Evolutionary conservation across 83 land plant species (phyloP).

Genomic region (Picea engelmannii): DNA sequence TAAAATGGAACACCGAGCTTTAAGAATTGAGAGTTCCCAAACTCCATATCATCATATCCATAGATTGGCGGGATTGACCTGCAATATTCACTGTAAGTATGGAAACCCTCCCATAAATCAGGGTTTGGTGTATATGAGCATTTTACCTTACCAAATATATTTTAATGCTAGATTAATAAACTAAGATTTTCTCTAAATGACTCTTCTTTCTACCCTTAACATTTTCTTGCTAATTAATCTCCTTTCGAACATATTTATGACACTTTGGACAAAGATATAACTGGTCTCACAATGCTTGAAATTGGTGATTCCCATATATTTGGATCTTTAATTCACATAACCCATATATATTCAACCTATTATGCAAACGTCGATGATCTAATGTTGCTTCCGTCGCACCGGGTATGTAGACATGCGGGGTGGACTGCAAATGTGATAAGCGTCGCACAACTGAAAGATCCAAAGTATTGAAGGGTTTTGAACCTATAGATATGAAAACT

Average conservation of each 20-base stretch:
- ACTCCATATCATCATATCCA: too few relatives aligned
- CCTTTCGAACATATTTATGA: constrained; percentile 58
- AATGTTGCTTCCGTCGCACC: background rate
- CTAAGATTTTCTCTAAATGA: too few relatives aligned
- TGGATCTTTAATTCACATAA: constrained; percentile 51
- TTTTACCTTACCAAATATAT: too few relatives aligned
- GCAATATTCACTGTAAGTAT: too few relatives aligned
- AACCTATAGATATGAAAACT: too few relatives aligned
- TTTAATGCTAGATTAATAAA: too few relatives aligned
- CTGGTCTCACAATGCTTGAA: constrained; percentile 64
- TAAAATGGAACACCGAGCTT: too few relatives aligned
- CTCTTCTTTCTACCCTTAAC: too few relatives aligned
- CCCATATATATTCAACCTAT: constrained; percentile 29
- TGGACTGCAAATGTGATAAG: constrained; percentile 1
- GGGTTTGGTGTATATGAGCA: too few relatives aligned
- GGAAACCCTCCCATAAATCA: too few relatives aligned
- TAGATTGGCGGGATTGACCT: too few relatives aligned
- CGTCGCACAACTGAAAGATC: background rate
- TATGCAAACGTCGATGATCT: background rate
- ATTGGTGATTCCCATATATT: constrained; percentile 60
- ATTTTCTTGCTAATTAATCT: constrained; percentile 11
- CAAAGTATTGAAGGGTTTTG: background rate
- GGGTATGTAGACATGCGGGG: background rate
- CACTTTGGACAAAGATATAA: constrained; percentile 43
- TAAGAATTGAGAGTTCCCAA: too few relatives aligned